phyloP scores from a whole-genome alignment of 495 filamentous ascomycete genomes.

The Aspergillus ellipticus region DNA sequence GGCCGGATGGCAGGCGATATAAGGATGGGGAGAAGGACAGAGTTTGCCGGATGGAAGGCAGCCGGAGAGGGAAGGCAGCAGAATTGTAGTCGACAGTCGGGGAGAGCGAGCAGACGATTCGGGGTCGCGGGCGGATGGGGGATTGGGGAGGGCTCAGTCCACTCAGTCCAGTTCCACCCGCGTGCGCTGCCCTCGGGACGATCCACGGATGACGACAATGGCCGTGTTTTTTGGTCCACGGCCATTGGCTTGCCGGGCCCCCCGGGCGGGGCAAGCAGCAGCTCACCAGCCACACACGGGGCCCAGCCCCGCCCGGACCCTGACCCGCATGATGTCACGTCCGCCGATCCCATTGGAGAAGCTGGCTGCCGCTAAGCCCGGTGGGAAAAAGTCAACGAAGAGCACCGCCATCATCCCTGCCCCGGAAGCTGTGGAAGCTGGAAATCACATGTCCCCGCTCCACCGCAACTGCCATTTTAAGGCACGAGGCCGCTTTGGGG shows the following conservation, averaged over 20 bases:
- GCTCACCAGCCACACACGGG: not conserved
- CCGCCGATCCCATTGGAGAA: not conserved
- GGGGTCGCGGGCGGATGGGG: too few relatives aligned
- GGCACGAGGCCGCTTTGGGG: not conserved
- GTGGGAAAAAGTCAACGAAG: not conserved
- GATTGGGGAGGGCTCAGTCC: not conserved
- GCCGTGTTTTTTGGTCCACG: not conserved
- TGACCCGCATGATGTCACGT: not conserved
- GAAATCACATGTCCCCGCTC: not conserved
- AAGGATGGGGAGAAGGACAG: conserved; percentile 4
- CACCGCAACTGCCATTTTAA: not conserved
- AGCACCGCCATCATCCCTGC: not conserved
- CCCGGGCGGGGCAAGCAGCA: not conserved
- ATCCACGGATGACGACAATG: conserved; percentile 18
- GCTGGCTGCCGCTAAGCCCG: not conserved
- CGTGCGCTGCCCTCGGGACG: conserved; percentile 4
- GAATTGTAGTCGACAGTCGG: conserved; percentile 21
- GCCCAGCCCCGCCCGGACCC: not conserved
- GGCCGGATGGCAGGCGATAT: not conserved
- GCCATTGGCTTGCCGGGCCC: not conserved
- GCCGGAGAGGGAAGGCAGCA: conserved; percentile 23
- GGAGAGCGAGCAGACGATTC: too few relatives aligned
- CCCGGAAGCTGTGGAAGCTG: not conserved
- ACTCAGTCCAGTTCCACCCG: conserved; percentile 1
- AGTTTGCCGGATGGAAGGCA: conserved; percentile 4